Base-by-base conservation (phyloP, 1,284 basidiomycete genomes). In the Cystobasidiaceae sp. region DNA sequence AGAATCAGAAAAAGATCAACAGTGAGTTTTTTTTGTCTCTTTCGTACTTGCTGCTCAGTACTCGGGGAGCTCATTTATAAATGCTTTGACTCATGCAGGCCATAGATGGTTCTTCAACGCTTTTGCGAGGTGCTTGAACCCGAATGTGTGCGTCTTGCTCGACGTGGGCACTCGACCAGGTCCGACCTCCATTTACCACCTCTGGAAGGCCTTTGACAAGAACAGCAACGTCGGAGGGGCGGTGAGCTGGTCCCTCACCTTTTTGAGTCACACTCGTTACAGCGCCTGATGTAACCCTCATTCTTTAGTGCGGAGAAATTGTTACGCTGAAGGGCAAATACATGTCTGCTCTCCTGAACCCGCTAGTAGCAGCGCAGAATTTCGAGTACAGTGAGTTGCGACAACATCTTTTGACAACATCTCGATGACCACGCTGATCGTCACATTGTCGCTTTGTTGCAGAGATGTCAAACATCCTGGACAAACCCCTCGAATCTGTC, bases 181-280 rank as follows among this genome's bases (percentile, higher is more conserved):
- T 2, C 85, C 87, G 7, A 89, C 86, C 46, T 86, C 85, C 17
- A 93, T 97, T 73, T 97, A 97, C 77, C 90, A 96, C 73, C 80
- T 97, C 9, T 97, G 93, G 93, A 96, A 97, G 78, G 88, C 65
- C 30, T 70, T 72, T 48, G 70, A 67, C 30, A 88, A 93, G 78
- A 93, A 96, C 78, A 89, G 88, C 28, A 93, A 94, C 70, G 90
- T 96, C 33, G 93, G 92, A 0, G 93, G 94, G 28, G 93, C 94
- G 4, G 60, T 62, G 39, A 43, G 60, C 45, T 34, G 11, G 37
- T 6, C 90, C 92, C 1, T 44, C 21, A 43, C 7, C 33, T 21
- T 34, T 23, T n/a, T 15, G 17, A 9, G 5, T 28, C 30, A 13
- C 2, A 44, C 5, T 9, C 19, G 34, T 23, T 49, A 23, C 33